Base-by-base conservation (phyloP, 176 grass and related monocot species). In the Musa beccarii region DNA sequence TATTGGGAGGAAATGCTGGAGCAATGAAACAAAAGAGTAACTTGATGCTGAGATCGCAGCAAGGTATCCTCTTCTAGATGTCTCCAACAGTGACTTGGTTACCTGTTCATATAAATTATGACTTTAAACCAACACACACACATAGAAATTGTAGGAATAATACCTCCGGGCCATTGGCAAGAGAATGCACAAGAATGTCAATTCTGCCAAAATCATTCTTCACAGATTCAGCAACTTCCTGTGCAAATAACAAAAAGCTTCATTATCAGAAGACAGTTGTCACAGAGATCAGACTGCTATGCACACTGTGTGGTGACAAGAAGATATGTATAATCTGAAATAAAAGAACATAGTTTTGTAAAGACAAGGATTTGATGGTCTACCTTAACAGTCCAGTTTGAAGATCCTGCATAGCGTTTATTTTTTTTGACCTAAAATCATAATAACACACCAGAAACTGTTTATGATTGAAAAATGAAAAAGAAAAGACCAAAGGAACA, bases 341-440 rank as follows among this genome's bases (percentile, higher is more conserved):
- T 56, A 52, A 81, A 67, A 52, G 43, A 22, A 52, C 19, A 81
- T 62, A 65, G 50, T 70, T 52, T 81, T 51, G 6, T 70, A 62
- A 70, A 22, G 53, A 66, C 74, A 81, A 51, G 26, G 51, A 71
- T 16, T 52, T 29, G 52, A 25, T 16, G 26, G 10, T 19, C 22
- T 80, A 93, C 90, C 87, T 93, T 93, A 63, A 98, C 90, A 22
- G 95, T 98, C 90, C 95, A 98, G 50, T 93, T 93, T 86, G 90
- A 93, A 49, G 88, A 87, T 56, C 95, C 95, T 22, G 90, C 84
- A 71, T 98, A 98, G 73, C 95, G 92, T 75, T 98, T 98, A 69
- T 94, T 98, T 61, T 75, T 22, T 86, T 84, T 98, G 52, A 98
- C 81, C 95, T 98, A 68, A 57, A 84, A 55, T 26, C 49, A 56